phyloP scores from a whole-genome alignment of 2,329 filamentous ascomycete species.

The Juglanconis juglandina region DNA sequence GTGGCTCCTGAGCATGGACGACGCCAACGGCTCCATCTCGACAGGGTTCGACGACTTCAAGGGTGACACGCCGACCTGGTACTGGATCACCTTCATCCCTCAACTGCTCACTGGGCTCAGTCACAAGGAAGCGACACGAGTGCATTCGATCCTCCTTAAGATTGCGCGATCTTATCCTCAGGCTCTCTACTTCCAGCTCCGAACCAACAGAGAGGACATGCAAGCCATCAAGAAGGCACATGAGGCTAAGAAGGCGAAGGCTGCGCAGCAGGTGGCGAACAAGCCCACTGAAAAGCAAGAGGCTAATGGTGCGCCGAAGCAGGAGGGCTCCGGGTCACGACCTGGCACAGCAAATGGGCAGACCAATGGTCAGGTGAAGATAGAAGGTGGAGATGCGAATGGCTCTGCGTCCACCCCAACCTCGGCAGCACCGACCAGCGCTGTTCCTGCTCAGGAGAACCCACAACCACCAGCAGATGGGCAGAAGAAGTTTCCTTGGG shows the following conservation, averaged over 20 bases:
- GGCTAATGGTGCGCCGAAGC: conserved; percentile 13
- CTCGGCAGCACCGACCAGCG: conserved; percentile 17
- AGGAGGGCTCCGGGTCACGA: conserved; percentile 32
- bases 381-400: conserved; percentile 38
- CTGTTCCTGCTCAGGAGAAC: conserved; percentile 18
- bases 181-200: conserved; percentile 89
- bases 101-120: conserved; percentile 89
- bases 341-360: conserved; percentile 51
- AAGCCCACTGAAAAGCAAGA: conserved; percentile 32
- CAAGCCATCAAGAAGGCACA: conserved; percentile 85
- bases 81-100: conserved; percentile 99
- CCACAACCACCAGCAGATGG: conserved; percentile 27
- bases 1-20: conserved; percentile 92
- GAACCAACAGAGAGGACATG: conserved; percentile 94
- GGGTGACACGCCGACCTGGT: conserved; percentile 96
- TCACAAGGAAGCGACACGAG: conserved; percentile 84
- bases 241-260: conserved; percentile 63
- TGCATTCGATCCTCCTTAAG: conserved; percentile 82
- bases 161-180: conserved; percentile 96
- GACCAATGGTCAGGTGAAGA: conserved; percentile 39
- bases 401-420: conserved; percentile 13
- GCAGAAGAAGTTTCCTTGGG: conserved; percentile 83
- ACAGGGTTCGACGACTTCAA: conserved; percentile 93
- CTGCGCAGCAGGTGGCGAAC: conserved; percentile 47
- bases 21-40: conserved; percentile 77